phyloP scores from a whole-genome alignment of 805 yeast genomes.

The Wickerhamomyces kurtzmanii region DNA sequence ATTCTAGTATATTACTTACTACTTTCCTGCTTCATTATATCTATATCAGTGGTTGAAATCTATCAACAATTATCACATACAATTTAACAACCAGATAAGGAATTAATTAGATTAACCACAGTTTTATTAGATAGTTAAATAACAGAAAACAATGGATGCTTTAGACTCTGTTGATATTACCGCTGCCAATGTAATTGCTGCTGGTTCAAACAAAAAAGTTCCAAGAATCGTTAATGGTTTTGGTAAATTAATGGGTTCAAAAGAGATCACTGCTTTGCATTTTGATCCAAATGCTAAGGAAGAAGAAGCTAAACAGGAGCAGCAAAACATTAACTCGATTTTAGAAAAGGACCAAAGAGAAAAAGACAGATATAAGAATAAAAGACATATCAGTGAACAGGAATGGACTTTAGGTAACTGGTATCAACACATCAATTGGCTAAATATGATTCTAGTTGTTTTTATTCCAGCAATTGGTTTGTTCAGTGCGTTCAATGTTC shows the following conservation, averaged over 20 bases:
- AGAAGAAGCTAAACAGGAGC: conserved; percentile 7
- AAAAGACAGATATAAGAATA: conserved; percentile 25
- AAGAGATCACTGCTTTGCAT: conserved; percentile 56
- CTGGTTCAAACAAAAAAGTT: conserved; percentile 65
- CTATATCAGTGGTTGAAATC: too few relatives aligned
- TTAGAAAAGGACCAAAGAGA: conserved; percentile 33
- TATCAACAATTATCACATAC: too few relatives aligned
- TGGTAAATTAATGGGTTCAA: conserved; percentile 76
- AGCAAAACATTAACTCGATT: conserved; percentile 31
- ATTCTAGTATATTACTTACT: too few relatives aligned
- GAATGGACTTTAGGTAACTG: conserved; percentile 72
- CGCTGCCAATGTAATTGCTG: conserved; percentile 69
- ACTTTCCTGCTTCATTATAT: too few relatives aligned
- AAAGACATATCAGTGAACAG: conserved; percentile 60
- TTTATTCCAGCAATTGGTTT: conserved; percentile 50
- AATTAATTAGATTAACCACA: too few relatives aligned
- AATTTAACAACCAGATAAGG: too few relatives aligned
- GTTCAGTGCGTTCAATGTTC: conserved; percentile 29
- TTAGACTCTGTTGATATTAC: conserved; percentile 44
- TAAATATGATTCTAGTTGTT: conserved; percentile 57
- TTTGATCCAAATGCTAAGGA: conserved; percentile 52
- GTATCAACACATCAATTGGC: conserved; percentile 72
- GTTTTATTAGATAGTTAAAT: too few relatives aligned
- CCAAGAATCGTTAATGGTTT: conserved; percentile 75
- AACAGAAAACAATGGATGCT: too few relatives aligned